Evolutionary conservation across 148 eudicot genomes (phyloP).

Genomic region (Drosera capensis): DNA sequence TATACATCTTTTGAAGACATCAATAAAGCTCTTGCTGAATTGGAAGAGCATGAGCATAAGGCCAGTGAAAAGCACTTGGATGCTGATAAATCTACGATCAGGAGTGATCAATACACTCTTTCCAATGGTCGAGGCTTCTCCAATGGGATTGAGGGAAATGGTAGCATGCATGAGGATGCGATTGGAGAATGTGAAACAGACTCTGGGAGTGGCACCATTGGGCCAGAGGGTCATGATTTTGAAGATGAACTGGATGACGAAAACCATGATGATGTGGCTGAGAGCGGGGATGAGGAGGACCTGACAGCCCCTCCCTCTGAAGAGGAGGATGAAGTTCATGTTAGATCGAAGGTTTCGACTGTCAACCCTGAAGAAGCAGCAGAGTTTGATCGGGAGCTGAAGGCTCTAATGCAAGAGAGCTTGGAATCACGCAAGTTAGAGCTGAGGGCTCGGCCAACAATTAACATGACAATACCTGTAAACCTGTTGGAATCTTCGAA

Average conservation of each 20-base stretch:
- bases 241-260: conserved; percentile 71
- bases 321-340: conserved; percentile 74
- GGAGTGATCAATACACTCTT: conserved; percentile 18
- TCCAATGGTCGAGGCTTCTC: conserved; percentile 34
- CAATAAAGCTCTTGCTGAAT: conserved; percentile 53
- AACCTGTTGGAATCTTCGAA: conserved; percentile 52
- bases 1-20: conserved; percentile 74
- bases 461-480: conserved; percentile 91
- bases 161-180: conserved; percentile 41
- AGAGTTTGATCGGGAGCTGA: conserved; percentile 81
- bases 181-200: conserved; percentile 52
- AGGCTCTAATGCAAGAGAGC: conserved; percentile 96
- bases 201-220: conserved; percentile 58
- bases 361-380: conserved; percentile 77
- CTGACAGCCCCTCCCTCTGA: conserved; percentile 60
- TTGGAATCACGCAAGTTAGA: conserved; percentile 87
- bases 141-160: conserved; percentile 65
- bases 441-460: conserved; percentile 62
- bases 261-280: conserved; percentile 44
- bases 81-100: conserved; percentile 40
- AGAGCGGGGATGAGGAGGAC: conserved; percentile 64
- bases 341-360: conserved; percentile 52
- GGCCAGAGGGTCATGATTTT: conserved; percentile 46
- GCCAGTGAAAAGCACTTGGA: conserved; percentile 46
- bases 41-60: conserved; percentile 80